Evolutionary conservation across 352 stramenopile species (phyloP).

Genomic region (Elongisporangium anandrum): DNA sequence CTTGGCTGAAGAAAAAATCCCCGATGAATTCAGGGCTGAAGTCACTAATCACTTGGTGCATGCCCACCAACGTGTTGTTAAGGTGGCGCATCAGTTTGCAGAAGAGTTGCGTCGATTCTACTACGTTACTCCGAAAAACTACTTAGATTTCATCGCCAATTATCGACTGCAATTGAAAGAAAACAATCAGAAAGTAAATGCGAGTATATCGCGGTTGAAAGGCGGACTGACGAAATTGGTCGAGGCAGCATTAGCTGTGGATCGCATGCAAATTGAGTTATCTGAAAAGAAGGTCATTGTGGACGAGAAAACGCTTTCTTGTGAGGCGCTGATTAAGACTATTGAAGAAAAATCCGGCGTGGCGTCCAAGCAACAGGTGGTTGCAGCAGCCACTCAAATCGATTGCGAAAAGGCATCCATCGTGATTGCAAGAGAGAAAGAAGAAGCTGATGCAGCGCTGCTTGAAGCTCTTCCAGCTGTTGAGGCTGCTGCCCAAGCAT

Average conservation of each 20-base stretch:
- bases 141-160: constrained; percentile 94
- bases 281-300: constrained; percentile 94
- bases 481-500: constrained; percentile 87
- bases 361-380: constrained; percentile 90
- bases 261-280: constrained; percentile 93
- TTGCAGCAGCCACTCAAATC: constrained; percentile 88
- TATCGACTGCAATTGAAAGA: constrained; percentile 90
- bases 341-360: constrained; percentile 93
- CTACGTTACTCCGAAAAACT: constrained; percentile 98
- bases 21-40: constrained; percentile 75
- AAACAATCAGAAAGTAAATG: constrained; percentile 89
- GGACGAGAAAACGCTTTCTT: constrained; percentile 92
- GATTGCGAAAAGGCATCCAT: constrained; percentile 88
- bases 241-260: constrained; percentile 90
- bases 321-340: constrained; percentile 92
- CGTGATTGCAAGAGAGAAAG: constrained; percentile 91
- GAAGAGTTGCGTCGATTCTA: constrained; percentile 91
- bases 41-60: constrained; percentile 90
- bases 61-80: constrained; percentile 89
- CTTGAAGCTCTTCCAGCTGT: constrained; percentile 92
- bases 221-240: constrained; percentile 93
- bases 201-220: constrained; percentile 85
- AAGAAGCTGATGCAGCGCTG: constrained; percentile 90
- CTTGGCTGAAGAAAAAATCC: constrained; percentile 88
- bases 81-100: constrained; percentile 87